phyloP scores from a whole-genome alignment of 805 yeast species.

The Ascoidea rubescens region DNA sequence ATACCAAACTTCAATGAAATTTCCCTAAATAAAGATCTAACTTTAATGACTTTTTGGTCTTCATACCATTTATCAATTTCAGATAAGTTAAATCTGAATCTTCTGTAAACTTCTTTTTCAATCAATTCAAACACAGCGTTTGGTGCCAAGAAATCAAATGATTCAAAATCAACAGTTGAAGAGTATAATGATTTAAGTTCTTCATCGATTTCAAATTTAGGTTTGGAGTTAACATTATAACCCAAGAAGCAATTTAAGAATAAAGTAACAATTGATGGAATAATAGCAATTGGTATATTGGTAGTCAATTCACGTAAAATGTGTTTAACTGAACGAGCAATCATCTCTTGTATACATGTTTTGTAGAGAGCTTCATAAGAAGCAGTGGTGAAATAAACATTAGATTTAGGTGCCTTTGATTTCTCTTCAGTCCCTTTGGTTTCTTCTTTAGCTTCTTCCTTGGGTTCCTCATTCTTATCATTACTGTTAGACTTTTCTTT shows the following conservation, averaged over 20 bases:
- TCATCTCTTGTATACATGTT: slow-evolving; percentile 37
- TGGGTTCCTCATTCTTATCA: slow-evolving; percentile 12
- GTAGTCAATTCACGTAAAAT: slow-evolving; percentile 36
- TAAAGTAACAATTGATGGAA: slow-evolving; percentile 50
- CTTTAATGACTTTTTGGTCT: slow-evolving; percentile 22
- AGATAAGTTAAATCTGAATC: slow-evolving; percentile 52
- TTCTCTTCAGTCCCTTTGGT: slow-evolving; percentile 12
- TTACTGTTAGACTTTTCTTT: slow-evolving; percentile 15
- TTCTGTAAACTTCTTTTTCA: slow-evolving; percentile 34
- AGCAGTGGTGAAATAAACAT: slow-evolving; percentile 5
- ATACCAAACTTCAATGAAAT: slow-evolving; percentile 71
- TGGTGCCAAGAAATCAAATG: slow-evolving; percentile 33
- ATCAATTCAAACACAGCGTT: slow-evolving; percentile 29
- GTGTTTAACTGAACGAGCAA: slow-evolving; percentile 73
- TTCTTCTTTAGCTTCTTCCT: slow-evolving; percentile 10
- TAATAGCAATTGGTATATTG: slow-evolving; percentile 35
- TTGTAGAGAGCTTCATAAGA: slow-evolving; percentile 10
- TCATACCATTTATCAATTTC: slow-evolving; percentile 26
- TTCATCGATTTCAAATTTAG: slow-evolving; percentile 29
- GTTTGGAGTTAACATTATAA: slow-evolving; percentile 24
- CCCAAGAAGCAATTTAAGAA: slow-evolving; percentile 65
- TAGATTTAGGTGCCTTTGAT: slow-evolving; percentile 12
- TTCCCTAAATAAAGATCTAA: slow-evolving; percentile 42
- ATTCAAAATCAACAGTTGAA: slow-evolving; percentile 21
- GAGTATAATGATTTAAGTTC: slow-evolving; percentile 26